Conservation (phyloP, 2,329 filamentous ascomycete genomes). For the Pseudogymnoascus sp. region DNA sequence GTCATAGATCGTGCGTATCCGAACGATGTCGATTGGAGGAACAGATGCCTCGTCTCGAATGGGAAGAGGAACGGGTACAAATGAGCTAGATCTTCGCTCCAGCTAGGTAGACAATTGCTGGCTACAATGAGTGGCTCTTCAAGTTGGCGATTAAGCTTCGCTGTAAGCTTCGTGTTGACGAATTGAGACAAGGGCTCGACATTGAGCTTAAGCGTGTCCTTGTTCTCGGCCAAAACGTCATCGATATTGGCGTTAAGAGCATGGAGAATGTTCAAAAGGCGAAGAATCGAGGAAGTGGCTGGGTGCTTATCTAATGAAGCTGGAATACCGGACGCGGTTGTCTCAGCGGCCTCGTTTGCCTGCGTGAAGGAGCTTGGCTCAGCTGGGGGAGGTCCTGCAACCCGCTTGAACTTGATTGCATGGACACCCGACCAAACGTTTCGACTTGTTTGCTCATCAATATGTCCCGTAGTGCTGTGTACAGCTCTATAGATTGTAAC, state of each 20-base stretch:
- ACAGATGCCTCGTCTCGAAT: slow-evolving; percentile 93
- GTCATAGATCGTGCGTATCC: slow-evolving; percentile 97
- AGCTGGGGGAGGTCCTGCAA: slow-evolving; percentile 70
- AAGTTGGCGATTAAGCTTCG: slow-evolving; percentile 91
- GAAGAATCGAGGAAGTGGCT: slow-evolving; percentile 78
- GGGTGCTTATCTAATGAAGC: slow-evolving; percentile 76
- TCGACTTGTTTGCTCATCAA: slow-evolving; percentile 60
- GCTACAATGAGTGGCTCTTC: slow-evolving; percentile 96
- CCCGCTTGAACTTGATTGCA: slow-evolving; percentile 83
- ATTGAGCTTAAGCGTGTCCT: slow-evolving; percentile 61
- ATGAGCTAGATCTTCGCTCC: slow-evolving; percentile 91
- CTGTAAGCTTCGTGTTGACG: slow-evolving; percentile 96
- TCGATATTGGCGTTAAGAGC: slow-evolving; percentile 89
- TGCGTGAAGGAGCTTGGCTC: slow-evolving; percentile 59
- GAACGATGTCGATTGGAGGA: slow-evolving; percentile 95
- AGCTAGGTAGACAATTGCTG: slow-evolving; percentile 89
- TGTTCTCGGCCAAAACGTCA: slow-evolving; percentile 76
- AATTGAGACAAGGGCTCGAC: slow-evolving; percentile 85
- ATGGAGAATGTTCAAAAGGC: slow-evolving; percentile 81
- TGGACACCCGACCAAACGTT: slow-evolving; percentile 89
- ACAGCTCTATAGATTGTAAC: slow-evolving; percentile 95
- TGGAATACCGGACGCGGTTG: slow-evolving; percentile 57
- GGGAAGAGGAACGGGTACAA: slow-evolving; percentile 96
- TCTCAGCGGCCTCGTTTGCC: slow-evolving; percentile 42
- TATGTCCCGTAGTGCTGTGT: slow-evolving; percentile 49